Evolutionary conservation across 2,329 filamentous ascomycete genomes (phyloP).

Genomic region (Beauveria rudraprayagi): DNA sequence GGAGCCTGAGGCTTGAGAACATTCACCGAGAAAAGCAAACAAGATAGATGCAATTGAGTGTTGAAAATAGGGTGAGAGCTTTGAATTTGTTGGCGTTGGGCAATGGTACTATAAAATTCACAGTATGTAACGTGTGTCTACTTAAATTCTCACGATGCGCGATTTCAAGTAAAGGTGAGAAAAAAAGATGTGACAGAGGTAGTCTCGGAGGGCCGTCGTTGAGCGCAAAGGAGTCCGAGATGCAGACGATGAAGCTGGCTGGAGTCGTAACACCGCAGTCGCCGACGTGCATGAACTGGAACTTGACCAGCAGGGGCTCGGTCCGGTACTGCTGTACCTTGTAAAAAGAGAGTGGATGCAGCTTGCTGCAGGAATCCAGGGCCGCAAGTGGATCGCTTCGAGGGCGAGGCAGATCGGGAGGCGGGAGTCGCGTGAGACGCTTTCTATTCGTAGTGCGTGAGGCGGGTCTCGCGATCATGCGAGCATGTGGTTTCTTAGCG

Average conservation of each 20-base stretch:
- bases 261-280: conserved; percentile 4
- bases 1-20: neutral
- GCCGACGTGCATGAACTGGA: conserved; percentile 1
- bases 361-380: neutral
- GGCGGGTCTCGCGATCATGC: conserved; percentile 7
- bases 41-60: conserved; percentile 1
- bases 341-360: too few relatives aligned
- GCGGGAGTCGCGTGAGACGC: neutral
- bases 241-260: neutral
- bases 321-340: too few relatives aligned
- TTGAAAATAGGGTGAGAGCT: neutral
- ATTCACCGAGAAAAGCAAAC: conserved; percentile 4
- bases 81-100: neutral
- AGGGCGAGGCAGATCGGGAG: neutral
- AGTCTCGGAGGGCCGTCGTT: neutral
- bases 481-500: neutral
- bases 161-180: too few relatives aligned
- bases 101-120: neutral
- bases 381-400: neutral
- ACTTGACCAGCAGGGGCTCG: too few relatives aligned
- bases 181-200: neutral
- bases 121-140: neutral
- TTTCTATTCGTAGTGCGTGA: too few relatives aligned
- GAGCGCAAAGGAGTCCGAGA: neutral
- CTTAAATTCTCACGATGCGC: neutral